phyloP scores from a whole-genome alignment of 2,329 filamentous ascomycete species.

The Cercospora sojina region DNA sequence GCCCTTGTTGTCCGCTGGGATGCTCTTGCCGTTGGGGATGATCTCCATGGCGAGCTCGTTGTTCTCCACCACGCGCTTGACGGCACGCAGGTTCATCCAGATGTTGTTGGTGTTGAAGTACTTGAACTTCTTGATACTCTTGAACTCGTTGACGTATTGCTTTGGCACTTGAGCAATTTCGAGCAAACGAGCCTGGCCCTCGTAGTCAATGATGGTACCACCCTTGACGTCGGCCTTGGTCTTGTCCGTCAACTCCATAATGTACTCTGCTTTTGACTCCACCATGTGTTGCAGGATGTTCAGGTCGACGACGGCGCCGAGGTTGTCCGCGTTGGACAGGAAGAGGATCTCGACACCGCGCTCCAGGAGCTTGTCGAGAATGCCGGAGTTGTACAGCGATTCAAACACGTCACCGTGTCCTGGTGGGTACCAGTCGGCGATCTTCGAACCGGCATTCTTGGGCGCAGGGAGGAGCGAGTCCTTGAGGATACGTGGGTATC shows the following conservation, averaged over 20 bases:
- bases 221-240: conserved; percentile 99
- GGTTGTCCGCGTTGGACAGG: conserved; percentile 98
- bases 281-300: conserved; percentile 99
- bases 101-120: conserved; percentile 99
- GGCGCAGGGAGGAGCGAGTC: conserved; percentile 95
- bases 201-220: conserved; percentile 99
- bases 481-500: conserved; percentile 96
- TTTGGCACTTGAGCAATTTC: conserved; percentile 99
- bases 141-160: conserved; percentile 99
- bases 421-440: conserved; percentile 97
- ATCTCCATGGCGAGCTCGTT: conserved; percentile 99
- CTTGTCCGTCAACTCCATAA: conserved; percentile 99
- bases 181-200: conserved; percentile 91
- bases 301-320: conserved; percentile 95
- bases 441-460: conserved; percentile 81
- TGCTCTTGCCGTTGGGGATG: conserved; percentile 98
- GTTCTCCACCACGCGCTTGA: conserved; percentile 98
- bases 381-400: conserved; percentile 98
- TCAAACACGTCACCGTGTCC: conserved; percentile 99
- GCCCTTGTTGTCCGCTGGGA: conserved; percentile 98
- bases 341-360: conserved; percentile 97
- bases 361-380: conserved; percentile 92
- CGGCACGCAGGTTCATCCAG: conserved; percentile 96
- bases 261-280: conserved; percentile 94
- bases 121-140: conserved; percentile 99